Evolutionary conservation across 257 asterid species (phyloP).

Genomic region (Leptodermis oblonga): DNA sequence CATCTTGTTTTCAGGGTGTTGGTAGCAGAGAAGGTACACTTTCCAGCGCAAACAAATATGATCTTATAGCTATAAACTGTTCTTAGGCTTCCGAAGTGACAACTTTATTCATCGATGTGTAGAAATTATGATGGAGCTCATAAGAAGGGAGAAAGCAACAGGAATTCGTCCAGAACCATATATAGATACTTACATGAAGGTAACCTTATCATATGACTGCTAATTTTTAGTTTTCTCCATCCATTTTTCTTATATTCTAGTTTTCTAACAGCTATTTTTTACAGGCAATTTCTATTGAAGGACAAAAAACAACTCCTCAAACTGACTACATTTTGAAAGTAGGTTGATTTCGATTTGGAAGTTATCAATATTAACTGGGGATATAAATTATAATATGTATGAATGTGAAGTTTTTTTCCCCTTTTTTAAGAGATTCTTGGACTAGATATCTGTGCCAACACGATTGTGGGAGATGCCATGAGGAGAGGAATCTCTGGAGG

Average conservation of each 20-base stretch:
- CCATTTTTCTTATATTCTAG: background rate
- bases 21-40: conserved; percentile 58
- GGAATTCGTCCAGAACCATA: conserved; percentile 71
- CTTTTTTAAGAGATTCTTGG: conserved; percentile 50
- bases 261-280: conserved; percentile 11
- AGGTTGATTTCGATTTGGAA: background rate
- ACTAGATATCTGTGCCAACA: conserved; percentile 64
- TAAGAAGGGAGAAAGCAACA: conserved; percentile 58
- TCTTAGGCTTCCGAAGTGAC: background rate
- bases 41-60: background rate
- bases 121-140: conserved; percentile 60
- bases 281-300: conserved; percentile 51
- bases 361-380: background rate
- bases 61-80: background rate
- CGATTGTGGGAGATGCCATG: conserved; percentile 73
- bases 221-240: background rate
- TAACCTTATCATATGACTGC: conserved; percentile 10
- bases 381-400: background rate
- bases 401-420: conserved; percentile 2
- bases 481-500: conserved; percentile 80
- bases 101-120: conserved; percentile 2
- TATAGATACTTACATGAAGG: conserved; percentile 76
- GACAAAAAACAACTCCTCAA: conserved; percentile 44
- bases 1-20: conserved; percentile 59
- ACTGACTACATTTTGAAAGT: conserved; percentile 54